These are phyloP conservation scores for Senna siamea DNA, from an alignment of 306 rosid genomes.

Conservation along the genomic window DNA sequence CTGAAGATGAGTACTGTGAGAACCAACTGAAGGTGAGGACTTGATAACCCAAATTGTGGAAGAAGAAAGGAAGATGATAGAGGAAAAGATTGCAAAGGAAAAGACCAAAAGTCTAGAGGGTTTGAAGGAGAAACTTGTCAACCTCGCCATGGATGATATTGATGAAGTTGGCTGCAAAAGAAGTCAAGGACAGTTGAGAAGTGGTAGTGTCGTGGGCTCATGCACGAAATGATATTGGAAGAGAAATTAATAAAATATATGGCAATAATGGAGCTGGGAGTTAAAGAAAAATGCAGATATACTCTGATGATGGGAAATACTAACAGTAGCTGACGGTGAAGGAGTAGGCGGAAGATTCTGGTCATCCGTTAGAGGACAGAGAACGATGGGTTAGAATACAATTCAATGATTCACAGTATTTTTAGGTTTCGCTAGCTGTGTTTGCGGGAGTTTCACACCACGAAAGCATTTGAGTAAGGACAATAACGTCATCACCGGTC, in stretches of 20 bases:
- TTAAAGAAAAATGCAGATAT: neutral
- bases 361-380: neutral
- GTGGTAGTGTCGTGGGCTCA: conserved; percentile 20
- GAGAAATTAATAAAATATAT: neutral
- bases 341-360: neutral
- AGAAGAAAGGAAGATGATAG: conserved; percentile 44
- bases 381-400: neutral
- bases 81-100: conserved; percentile 54
- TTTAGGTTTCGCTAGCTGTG: no score
- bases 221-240: conserved; percentile 34
- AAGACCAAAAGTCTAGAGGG: conserved; percentile 55
- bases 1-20: conserved; percentile 33
- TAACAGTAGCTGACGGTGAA: neutral
- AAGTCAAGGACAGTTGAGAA: conserved; percentile 37
- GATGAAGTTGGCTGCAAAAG: conserved; percentile 20
- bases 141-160: conserved; percentile 60
- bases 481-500: no score
- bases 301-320: neutral
- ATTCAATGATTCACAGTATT: neutral
- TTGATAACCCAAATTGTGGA: conserved; percentile 2
- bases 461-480: no score
- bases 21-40: neutral
- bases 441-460: no score
- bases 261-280: neutral
- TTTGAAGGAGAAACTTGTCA: conserved; percentile 54